phyloP scores from a whole-genome alignment of 371 early-diverging fungal genomes.

The Gilbertella persicaria region DNA sequence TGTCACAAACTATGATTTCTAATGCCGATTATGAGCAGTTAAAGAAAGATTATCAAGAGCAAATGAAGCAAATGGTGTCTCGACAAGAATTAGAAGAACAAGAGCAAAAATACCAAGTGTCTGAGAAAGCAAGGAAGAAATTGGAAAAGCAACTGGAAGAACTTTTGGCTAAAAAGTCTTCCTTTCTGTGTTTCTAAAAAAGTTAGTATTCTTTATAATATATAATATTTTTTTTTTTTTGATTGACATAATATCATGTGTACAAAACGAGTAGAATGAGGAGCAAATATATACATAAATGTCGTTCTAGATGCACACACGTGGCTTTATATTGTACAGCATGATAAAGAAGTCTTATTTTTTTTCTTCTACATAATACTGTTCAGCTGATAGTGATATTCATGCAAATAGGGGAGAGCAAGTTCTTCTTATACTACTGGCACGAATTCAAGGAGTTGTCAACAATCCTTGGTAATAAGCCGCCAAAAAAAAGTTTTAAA shows the following conservation, averaged over 20 bases:
- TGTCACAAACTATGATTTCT: constrained; percentile 11
- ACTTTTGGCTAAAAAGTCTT: constrained; percentile 14
- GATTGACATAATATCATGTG: constrained; percentile 14
- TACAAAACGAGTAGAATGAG: neutral
- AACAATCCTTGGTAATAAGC: too few relatives aligned
- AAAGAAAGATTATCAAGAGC: constrained; percentile 1
- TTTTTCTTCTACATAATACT: constrained; percentile 3
- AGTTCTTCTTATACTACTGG: too few relatives aligned
- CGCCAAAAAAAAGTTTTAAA: neutral
- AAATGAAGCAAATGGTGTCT: constrained; percentile 7
- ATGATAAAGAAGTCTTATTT: constrained; percentile 4
- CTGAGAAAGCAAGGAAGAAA: constrained; percentile 8
- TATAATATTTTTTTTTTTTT: constrained; percentile 2
- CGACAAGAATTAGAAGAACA: constrained; percentile 1
- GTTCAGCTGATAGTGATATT: neutral
- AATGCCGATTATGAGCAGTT: neutral
- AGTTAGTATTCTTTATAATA: neutral
- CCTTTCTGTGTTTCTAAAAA: constrained; percentile 24
- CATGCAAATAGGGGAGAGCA: neutral
- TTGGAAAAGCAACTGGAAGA: constrained; percentile 25
- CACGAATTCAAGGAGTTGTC: too few relatives aligned
- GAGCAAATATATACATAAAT: neutral
- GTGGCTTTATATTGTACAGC: constrained; percentile 6
- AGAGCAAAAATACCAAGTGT: constrained; percentile 8
- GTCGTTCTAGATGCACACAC: constrained; percentile 18